Base-by-base conservation (phyloP, 768 basidiomycete species). In the Suillus plorans region DNA sequence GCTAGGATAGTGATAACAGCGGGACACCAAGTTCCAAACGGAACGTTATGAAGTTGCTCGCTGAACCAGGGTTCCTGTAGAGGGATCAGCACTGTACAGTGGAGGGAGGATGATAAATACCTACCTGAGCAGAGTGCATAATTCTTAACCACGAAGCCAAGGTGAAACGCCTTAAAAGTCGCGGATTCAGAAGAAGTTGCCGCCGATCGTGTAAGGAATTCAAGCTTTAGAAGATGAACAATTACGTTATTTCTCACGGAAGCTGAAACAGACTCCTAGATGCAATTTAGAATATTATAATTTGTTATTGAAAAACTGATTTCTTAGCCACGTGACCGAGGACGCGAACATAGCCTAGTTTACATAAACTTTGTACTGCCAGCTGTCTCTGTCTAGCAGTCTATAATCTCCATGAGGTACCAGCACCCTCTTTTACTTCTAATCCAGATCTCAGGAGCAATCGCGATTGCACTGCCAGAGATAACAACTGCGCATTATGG, bases 1-100 rank as follows among this genome's bases (percentile, higher is more conserved):
- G 74, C 72, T 12, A 74, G 28, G 16, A 74, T 25, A 36, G 82
- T 66, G 57, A 81, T 42, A 25, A 64, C n/a, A 53, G 28, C 58
- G 22, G 61, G 53, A 37, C 63, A 47, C 66, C 64, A 42, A 25
- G 37, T 31, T 60, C 41, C 65, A 52, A 66, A 64, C 20, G 50
- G 22, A 66, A 66, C 18, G 5, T 34, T 18, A 41, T 22, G 56
- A 5, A 65, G 34, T 44, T 42, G 41, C 14, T 36, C 65, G 47
- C 9, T 50, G 13, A 64, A 64, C 62, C 62, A 64, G 4, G 22
- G 34, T 47, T 64, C 64, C 63, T 64, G 59, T 34, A 16, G 20
- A 25, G 47, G 42, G 13, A 36, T 62, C 31, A 39, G 12, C 1
- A 10, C n/a, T n/a, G n/a, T n/a, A n/a, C 2, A 34, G 37, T 31